Evolutionary conservation across 1,139 yeast genomes (phyloP).

Genomic region (Geotrichum cucujoidarum): DNA sequence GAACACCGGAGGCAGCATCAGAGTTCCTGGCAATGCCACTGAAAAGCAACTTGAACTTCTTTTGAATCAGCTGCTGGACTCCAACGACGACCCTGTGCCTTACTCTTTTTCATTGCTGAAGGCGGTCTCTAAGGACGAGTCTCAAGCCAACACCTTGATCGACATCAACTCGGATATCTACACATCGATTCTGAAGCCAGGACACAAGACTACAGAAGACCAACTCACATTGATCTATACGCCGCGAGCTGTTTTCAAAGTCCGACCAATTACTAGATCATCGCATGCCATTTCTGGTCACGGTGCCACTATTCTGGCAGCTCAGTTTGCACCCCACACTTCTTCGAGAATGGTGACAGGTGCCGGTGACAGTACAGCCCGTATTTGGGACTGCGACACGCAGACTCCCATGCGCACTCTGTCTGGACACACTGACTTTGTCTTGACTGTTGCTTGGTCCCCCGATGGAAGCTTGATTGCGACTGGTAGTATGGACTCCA

Average conservation of each 20-base stretch:
- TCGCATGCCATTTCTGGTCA: constrained; percentile 94
- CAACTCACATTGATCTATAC: constrained; percentile 85
- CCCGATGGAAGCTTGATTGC: constrained; percentile 91
- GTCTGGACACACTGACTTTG: constrained; percentile 90
- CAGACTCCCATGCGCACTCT: constrained; percentile 83
- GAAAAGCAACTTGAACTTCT: constrained; percentile 86
- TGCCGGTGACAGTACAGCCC: constrained; percentile 95
- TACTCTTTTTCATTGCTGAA: constrained; percentile 70
- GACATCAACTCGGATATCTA: constrained; percentile 78
- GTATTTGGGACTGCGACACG: constrained; percentile 96
- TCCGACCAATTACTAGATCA: constrained; percentile 83
- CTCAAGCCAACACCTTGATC: constrained; percentile 41
- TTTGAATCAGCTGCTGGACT: constrained; percentile 52
- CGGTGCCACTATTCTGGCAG: constrained; percentile 85
- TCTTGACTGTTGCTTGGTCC: constrained; percentile 85
- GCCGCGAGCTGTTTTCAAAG: constrained; percentile 93
- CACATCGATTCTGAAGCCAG: constrained; percentile 76
- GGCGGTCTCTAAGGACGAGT: constrained; percentile 40
- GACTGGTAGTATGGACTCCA: constrained; percentile 93
- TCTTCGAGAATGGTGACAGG: constrained; percentile 89
- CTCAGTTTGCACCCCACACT: constrained; percentile 89
- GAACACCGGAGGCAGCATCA: constrained; percentile 70
- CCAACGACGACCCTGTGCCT: constrained; percentile 56
- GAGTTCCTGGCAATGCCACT: constrained; percentile 87
- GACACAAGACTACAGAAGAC: constrained; percentile 86